phyloP scores from a whole-genome alignment of 768 basidiomycete genomes.

The Podaxis rugospora region DNA sequence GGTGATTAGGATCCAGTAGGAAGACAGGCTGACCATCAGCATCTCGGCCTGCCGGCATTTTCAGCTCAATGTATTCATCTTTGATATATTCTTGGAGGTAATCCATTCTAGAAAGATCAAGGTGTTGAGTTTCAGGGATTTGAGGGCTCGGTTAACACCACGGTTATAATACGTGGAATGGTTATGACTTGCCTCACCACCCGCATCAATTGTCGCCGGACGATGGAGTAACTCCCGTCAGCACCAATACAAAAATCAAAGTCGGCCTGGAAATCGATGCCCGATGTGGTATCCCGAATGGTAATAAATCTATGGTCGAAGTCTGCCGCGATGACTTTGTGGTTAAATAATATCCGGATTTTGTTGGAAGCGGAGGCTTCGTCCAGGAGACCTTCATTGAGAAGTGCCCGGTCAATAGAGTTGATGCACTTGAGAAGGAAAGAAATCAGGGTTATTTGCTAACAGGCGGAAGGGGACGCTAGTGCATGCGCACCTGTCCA shows the following conservation, averaged over 20 bases:
- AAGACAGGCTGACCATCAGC: constrained; percentile 60
- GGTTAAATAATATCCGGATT: constrained; percentile 71
- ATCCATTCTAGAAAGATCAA: constrained; percentile 67
- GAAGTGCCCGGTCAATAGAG: constrained; percentile 83
- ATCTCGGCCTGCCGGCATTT: constrained; percentile 80
- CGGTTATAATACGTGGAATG: neutral
- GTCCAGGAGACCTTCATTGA: constrained; percentile 83
- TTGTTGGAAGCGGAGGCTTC: constrained; percentile 61
- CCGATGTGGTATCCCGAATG: constrained; percentile 42
- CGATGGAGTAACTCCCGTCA: constrained; percentile 91
- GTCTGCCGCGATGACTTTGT: constrained; percentile 75
- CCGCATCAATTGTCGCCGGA: constrained; percentile 93
- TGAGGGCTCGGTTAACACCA: constrained; percentile 3
- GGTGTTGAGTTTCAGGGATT: constrained; percentile 26
- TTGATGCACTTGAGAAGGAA: constrained; percentile 72
- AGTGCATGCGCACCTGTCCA: constrained; percentile 62
- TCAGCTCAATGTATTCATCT: constrained; percentile 95
- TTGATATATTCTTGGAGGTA: constrained; percentile 93
- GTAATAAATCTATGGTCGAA: constrained; percentile 60
- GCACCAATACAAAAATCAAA: constrained; percentile 89
- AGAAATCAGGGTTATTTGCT: constrained; percentile 16
- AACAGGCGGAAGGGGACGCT: constrained; percentile 9
- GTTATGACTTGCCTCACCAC: constrained; percentile 65
- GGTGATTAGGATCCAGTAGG: constrained; percentile 88
- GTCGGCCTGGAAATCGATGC: constrained; percentile 37